Evolutionary conservation across 371 early-diverging fungal genomes (phyloP).

Genomic region (Mortierella sp.): DNA sequence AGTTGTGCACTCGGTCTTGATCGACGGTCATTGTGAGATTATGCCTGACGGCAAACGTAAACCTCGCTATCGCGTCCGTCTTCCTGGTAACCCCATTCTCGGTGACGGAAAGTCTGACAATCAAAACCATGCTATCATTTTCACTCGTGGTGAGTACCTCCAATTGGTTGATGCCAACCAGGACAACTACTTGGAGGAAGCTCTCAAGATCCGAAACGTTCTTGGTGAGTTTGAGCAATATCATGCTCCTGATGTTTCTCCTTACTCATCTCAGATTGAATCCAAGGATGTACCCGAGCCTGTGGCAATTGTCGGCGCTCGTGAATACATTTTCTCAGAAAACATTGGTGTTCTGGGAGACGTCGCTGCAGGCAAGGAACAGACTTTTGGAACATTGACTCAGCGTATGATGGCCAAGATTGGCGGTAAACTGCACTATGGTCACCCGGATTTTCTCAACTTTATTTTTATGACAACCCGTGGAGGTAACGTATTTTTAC

Average conservation of each 20-base stretch:
- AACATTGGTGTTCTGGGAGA: constrained; percentile 91
- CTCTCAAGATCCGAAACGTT: constrained; percentile 88
- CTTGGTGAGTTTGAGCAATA: constrained; percentile 90
- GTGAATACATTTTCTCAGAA: constrained; percentile 93
- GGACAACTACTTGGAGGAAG: constrained; percentile 93
- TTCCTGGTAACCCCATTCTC: constrained; percentile 91
- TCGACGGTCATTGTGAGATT: constrained; percentile 80
- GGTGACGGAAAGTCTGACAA: constrained; percentile 95
- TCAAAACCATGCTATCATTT: constrained; percentile 90
- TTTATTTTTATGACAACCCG: constrained; percentile 91
- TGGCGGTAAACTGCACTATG: constrained; percentile 89
- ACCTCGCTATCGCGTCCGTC: constrained; percentile 80
- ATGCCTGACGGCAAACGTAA: constrained; percentile 76
- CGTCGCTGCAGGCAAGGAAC: constrained; percentile 93
- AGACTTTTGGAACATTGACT: constrained; percentile 89
- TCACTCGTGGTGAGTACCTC: constrained; percentile 87
- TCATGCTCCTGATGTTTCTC: constrained; percentile 73
- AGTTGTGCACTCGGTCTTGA: constrained; percentile 77
- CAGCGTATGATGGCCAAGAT: constrained; percentile 91
- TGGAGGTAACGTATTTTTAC: constrained; percentile 67
- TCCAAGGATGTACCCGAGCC: constrained; percentile 69
- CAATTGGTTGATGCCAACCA: constrained; percentile 94
- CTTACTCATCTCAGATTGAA: constrained; percentile 69
- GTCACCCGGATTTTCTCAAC: constrained; percentile 94
- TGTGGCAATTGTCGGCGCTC: constrained; percentile 92